phyloP scores from a whole-genome alignment of 805 yeast species.

The Cyberlindnera saturnus region DNA sequence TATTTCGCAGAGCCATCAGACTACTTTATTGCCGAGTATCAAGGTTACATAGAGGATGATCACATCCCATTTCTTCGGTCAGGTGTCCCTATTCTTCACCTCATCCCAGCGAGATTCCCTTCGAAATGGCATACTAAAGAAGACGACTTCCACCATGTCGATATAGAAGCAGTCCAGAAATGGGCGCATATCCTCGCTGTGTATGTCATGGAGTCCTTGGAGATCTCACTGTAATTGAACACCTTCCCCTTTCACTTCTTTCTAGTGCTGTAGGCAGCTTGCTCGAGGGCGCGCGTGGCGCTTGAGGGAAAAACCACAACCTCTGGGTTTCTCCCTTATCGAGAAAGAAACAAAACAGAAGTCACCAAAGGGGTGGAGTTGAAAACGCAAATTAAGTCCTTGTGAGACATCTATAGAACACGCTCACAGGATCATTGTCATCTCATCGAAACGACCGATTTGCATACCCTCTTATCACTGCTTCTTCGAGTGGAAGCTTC shows the following conservation, averaged over 20 bases:
- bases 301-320: no score
- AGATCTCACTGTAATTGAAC: neutral
- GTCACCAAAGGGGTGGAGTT: no score
- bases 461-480: no score
- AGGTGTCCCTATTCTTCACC: slow-evolving; percentile 44
- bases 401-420: no score
- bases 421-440: no score
- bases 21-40: slow-evolving; percentile 8
- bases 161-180: slow-evolving; percentile 32
- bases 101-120: slow-evolving; percentile 51
- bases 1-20: slow-evolving; percentile 15
- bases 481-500: no score
- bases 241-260: neutral
- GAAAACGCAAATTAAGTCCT: no score
- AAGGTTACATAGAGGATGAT: slow-evolving; percentile 38
- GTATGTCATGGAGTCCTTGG: slow-evolving; percentile 30
- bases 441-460: no score
- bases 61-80: slow-evolving; percentile 44
- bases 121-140: slow-evolving; percentile 43
- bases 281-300: no score
- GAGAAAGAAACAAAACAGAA: no score
- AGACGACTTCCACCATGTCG: slow-evolving; percentile 40
- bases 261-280: no score
- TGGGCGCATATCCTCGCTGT: slow-evolving; percentile 40
- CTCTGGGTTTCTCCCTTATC: no score